phyloP scores from a whole-genome alignment of 1,284 basidiomycete species.

The Exsudoporus floridanus region DNA sequence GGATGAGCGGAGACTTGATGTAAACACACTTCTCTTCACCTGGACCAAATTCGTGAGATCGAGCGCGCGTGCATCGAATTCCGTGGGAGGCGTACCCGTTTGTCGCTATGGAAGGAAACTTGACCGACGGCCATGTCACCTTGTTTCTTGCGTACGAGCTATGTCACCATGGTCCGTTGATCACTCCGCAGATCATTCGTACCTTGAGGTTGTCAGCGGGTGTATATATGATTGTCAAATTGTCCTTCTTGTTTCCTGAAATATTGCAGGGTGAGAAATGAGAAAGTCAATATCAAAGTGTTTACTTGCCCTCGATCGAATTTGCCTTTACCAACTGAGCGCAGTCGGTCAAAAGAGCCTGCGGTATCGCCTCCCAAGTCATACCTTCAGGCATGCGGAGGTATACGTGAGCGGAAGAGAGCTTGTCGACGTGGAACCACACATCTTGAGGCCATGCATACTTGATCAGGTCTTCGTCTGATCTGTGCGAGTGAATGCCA shows the following conservation, averaged over 20 bases:
- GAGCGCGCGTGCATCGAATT: neutral
- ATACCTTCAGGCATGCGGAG: slow-evolving; percentile 80
- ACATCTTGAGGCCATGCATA: slow-evolving; percentile 84
- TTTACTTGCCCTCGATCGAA: slow-evolving; percentile 84
- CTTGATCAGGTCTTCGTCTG: slow-evolving; percentile 92
- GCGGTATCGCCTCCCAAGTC: slow-evolving; percentile 86
- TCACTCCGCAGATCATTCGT: slow-evolving; percentile 11
- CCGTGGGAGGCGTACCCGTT: slow-evolving; percentile 52
- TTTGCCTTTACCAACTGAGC: slow-evolving; percentile 97
- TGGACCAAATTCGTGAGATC: slow-evolving; percentile 26
- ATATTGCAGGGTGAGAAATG: neutral
- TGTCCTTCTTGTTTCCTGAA: slow-evolving; percentile 93
- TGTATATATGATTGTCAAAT: slow-evolving; percentile 92
- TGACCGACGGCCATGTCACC: slow-evolving; percentile 96
- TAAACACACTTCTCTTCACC: slow-evolving; percentile 72
- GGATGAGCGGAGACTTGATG: neutral
- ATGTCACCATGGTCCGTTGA: slow-evolving; percentile 4
- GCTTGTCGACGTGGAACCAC: slow-evolving; percentile 87
- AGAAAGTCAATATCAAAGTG: neutral
- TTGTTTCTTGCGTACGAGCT: slow-evolving; percentile 65
- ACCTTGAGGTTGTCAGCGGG: slow-evolving; percentile 89
- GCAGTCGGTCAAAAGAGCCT: slow-evolving; percentile 78
- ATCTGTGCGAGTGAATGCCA: slow-evolving; percentile 22
- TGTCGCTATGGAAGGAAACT: slow-evolving; percentile 92
- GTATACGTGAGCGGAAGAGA: slow-evolving; percentile 94